Evolutionary conservation across 306 rosid species (phyloP), one percentile per base, ranked within the genome.

Genomic region (Acacia melanoxylon): DNA sequence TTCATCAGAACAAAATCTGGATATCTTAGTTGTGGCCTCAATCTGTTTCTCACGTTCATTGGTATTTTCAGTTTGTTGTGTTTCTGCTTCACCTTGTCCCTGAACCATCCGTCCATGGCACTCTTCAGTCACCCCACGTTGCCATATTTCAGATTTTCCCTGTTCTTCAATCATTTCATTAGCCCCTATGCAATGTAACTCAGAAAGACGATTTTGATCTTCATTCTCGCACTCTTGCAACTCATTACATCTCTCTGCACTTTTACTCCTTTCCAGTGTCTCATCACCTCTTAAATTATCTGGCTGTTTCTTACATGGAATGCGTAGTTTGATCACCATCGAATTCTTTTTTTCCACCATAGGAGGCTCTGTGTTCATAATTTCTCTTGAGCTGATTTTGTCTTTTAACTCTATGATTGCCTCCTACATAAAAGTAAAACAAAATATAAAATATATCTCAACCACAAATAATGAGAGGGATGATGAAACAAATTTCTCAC

Each of bases 111-210:
- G n/a, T 52, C n/a, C 59, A 52, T 19, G 59, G 22, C 59, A 52
- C 22, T 19, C 59, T 16, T 52, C 59, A 52, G 8, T 52, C 59
- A 19, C 24, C 59, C 59, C 59, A 52, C 6, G 59, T 6, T 52
- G 75, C 20, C 31, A 37, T 56, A 25, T 45, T 52, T 78, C 75
- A 49, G 78, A 72, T 45, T 83, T 62, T 22, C 12, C 62, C 29
- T 15, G 58, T 44, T 75, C 76, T 37, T 76, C 75, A 73, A 16
- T 58, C 31, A 5, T 52, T 73, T 77, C 75, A 49, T 54, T 51
- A 3, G 33, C 51, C 25, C 33, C 25, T 44, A 2, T 33, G 19
- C n/a, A 54, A 24, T 49, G 81, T 16, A 74, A 79, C 48, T 37
- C 33, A 31, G 59, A 48, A 72, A 58, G 65, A 27, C 74, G 67